Base-by-base conservation (phyloP, 305 asterid genomes). In the Andrographis paniculata region DNA sequence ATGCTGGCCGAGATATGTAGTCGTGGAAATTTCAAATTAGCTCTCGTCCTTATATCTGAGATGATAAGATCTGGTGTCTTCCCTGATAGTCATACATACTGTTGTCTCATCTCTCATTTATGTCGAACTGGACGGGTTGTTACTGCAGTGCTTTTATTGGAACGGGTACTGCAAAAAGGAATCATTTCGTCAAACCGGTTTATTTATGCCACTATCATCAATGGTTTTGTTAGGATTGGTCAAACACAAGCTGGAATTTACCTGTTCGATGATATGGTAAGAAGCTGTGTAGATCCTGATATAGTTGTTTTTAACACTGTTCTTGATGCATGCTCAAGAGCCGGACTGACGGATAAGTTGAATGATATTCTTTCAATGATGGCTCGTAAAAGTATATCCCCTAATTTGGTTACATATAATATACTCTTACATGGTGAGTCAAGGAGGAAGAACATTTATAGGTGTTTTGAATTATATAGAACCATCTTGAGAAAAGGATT, bases 351-450 rank as follows among this genome's bases (percentile, higher is more conserved):
- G 58, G 68, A 47, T 30, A 67, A 68, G 69, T 63, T 70, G 67
- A 46, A 63, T 21, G 19, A 69, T 37, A 46, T 63, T 50, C 37
- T 80, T 35, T 67, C 69, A 16, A 44, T 62, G 54, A 68, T 76
- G 80, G 74, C 58, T 0, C 41, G 31, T 14, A 47, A 40, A 52
- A 52, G 52, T 41, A 52, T 79, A 50, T 36, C 51, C 30, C 91
- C 91, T 36, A 77, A 48, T 70, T 64, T 89, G 74, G 73, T 61
- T 60, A 79, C 97, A 4, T 79, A 74, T 59, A 85, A 78, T 56
- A 74, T 82, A 60, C 84, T 85, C 43, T 63, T 89, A 65, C 93
- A 76, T 40, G 84, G 94, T 53, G 76, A 79, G 33, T 65, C 95
- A 9, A 58, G 65, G 48, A 65, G 67, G 15, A 52, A 50, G 33